Base-by-base conservation (phyloP, 352 stramenopile species). In the Globisporangium solare region DNA sequence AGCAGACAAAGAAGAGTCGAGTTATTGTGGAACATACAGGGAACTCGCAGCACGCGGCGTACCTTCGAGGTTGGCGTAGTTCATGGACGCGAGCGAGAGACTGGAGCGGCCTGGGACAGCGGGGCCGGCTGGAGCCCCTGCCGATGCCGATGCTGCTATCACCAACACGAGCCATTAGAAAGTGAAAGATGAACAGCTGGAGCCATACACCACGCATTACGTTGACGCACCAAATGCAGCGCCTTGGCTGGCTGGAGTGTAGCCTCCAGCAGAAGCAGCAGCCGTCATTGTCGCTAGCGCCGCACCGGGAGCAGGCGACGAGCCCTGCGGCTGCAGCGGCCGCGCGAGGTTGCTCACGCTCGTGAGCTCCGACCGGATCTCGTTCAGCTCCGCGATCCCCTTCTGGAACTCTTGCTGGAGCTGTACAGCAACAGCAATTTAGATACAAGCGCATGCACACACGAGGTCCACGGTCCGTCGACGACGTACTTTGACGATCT, bases 401-500 rank as follows among this genome's bases (percentile, higher is more conserved):
- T 77, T 74, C 63, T 92, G 82, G 51, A 92, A 85, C 51, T 92
- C 76, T 43, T 75, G 67, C 74, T 92, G 82, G 22, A 92, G 59
- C 68, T 87, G 54, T 32, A 1, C 7, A 6, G 12, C 12, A 43
- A 43, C 7, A 43, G 2, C 24, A 43, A n/a, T 35, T 35, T 17
- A 42, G 37, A 42, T 42, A 17, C 10, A 17, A 42, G 37, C 27
- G 27, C 27, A 35, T 35, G 10, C 27, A 8, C 10, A 6, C 27
- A 35, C 27, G 40, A 39, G 27, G 5, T 10, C 10, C 4, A 35
- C 10, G 27, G 7, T 10, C 4, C 2, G 39, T 24, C 3, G 20
- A 48, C 12, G 11, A 11, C 55, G 10, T 18, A 85, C 76, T 63
- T 88, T 87, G 61, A 92, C 76, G 6, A 92, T 73, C 39, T 92